These are phyloP conservation scores for Hordeum marinum DNA, from an alignment of 176 grass and related monocot genomes.

Conservation along the genomic window DNA sequence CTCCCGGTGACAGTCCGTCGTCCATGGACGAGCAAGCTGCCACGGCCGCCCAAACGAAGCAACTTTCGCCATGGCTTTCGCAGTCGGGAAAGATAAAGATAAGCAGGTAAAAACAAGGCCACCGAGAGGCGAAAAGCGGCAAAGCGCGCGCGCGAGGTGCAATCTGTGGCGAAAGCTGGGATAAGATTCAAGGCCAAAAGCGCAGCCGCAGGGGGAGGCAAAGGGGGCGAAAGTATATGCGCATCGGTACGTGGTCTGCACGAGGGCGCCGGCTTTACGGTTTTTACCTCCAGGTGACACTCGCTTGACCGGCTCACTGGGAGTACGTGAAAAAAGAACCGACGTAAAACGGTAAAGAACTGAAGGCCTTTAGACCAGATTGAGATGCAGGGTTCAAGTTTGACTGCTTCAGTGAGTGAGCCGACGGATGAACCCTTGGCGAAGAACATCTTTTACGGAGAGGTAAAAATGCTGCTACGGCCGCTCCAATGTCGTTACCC, in stretches of 20 bases:
- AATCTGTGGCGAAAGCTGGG: slow-evolving; percentile 35
- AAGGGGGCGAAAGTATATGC: slow-evolving; percentile 45
- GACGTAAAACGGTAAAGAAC: neutral
- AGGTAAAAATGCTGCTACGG: neutral
- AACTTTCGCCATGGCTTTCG: slow-evolving; percentile 32
- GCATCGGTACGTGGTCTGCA: slow-evolving; percentile 32
- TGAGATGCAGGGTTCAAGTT: neutral
- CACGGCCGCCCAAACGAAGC: neutral
- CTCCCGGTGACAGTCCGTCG: neutral
- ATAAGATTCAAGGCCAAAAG: slow-evolving; percentile 44
- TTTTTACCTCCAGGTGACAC: slow-evolving; percentile 14
- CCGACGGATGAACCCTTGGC: neutral
- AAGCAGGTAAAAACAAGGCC: neutral
- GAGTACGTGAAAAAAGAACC: slow-evolving; percentile 18
- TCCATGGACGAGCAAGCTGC: neutral
- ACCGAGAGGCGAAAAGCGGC: slow-evolving; percentile 4
- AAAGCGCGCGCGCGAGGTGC: slow-evolving; percentile 23
- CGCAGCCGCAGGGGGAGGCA: neutral
- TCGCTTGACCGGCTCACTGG: slow-evolving; percentile 21
- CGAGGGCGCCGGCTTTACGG: slow-evolving; percentile 6
- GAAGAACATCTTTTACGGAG: neutral
- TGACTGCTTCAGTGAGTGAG: slow-evolving; percentile 11
- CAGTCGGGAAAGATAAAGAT: slow-evolving; percentile 27
- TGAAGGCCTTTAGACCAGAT: neutral
- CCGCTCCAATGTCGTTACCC: no score